These are phyloP conservation scores for Vigna radiata DNA, from an alignment of 306 rosid species.

Conservation along the genomic window DNA sequence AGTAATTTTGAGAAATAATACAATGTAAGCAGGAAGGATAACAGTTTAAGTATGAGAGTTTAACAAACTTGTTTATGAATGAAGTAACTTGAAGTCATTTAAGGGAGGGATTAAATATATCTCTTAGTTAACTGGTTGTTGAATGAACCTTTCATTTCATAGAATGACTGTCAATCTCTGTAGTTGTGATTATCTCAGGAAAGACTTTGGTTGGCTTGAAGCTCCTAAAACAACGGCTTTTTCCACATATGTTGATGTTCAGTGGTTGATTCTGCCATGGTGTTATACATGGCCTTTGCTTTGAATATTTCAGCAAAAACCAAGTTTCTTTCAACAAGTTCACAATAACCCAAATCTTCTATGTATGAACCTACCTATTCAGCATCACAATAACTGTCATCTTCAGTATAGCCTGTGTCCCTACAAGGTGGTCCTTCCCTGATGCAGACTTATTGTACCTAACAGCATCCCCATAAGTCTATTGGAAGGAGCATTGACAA, in stretches of 20 bases:
- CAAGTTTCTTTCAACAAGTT: neutral
- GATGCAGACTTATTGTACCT: neutral
- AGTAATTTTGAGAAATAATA: neutral
- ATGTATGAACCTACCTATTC: too few species aligned
- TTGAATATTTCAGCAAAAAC: neutral
- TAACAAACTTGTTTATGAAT: neutral
- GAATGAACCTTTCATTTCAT: neutral
- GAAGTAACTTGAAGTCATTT: neutral
- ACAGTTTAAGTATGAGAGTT: too few species aligned
- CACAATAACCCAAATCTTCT: neutral
- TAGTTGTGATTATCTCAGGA: neutral
- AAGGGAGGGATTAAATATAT: neutral
- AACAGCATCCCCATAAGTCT: neutral
- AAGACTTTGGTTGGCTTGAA: neutral
- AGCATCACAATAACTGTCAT: neutral
- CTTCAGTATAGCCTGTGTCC: neutral
- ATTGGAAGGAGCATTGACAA: neutral
- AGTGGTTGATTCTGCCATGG: neutral
- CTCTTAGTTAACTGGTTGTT: neutral
- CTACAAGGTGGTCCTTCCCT: neutral
- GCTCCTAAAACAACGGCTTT: neutral
- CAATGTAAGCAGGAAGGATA: neutral
- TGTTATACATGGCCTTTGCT: neutral
- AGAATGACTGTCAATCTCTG: neutral
- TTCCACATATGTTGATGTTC: neutral